phyloP scores from a whole-genome alignment of 306 rosid genomes.

The Sindora glabra region DNA sequence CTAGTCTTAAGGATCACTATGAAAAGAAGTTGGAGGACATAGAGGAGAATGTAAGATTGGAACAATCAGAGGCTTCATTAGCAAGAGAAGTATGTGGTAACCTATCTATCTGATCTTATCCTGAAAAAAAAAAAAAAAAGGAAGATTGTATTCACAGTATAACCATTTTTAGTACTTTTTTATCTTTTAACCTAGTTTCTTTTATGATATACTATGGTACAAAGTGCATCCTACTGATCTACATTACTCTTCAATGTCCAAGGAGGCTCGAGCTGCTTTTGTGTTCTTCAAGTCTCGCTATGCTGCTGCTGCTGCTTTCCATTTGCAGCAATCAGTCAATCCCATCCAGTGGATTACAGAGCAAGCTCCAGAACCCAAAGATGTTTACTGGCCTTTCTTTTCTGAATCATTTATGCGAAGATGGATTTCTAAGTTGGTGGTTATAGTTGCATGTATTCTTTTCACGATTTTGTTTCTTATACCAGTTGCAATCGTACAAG shows the following conservation, averaged over 20 bases:
- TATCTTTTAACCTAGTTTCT: slow-evolving; percentile 4
- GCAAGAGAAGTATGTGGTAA: slow-evolving; percentile 68
- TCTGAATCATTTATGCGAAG: slow-evolving; percentile 66
- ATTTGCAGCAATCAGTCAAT: slow-evolving; percentile 68
- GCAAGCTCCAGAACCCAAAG: slow-evolving; percentile 82
- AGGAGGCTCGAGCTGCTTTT: slow-evolving; percentile 89
- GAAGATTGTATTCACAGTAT: no score
- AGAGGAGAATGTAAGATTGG: slow-evolving; percentile 64
- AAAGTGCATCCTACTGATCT: slow-evolving; percentile 17
- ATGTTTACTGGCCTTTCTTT: slow-evolving; percentile 96
- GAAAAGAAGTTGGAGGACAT: slow-evolving; percentile 62
- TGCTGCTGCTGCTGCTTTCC: slow-evolving; percentile 71
- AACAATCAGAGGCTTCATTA: slow-evolving; percentile 58
- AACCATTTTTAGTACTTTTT: not conserved
- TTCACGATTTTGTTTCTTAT: slow-evolving; percentile 65
- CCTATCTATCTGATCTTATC: slow-evolving; percentile 17
- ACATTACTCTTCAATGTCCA: slow-evolving; percentile 18
- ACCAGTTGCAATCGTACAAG: slow-evolving; percentile 75
- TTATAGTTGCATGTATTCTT: slow-evolving; percentile 41
- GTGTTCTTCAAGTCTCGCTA: slow-evolving; percentile 76
- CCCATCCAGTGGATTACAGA: slow-evolving; percentile 83
- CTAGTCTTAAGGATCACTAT: slow-evolving; percentile 46
- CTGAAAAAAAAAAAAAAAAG: not conserved
- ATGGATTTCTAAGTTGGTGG: slow-evolving; percentile 89
- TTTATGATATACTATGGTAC: not conserved